phyloP scores from a whole-genome alignment of 352 stramenopile species.

The Blastocystis sp. region DNA sequence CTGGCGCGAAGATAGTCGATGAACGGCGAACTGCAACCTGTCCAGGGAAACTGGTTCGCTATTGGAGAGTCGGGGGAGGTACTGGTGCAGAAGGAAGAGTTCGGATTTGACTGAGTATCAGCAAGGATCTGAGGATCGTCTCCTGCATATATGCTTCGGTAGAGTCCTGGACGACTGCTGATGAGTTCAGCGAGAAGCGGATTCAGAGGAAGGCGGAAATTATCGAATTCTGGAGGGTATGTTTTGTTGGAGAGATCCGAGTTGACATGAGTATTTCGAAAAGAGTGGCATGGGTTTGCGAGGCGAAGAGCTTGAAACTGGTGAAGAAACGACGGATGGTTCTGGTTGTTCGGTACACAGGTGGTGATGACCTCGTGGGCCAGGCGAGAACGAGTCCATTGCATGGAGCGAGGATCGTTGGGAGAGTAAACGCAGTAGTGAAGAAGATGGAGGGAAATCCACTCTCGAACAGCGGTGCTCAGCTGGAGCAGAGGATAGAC shows the following conservation, averaged over 20 bases:
- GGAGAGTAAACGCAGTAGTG: constrained; percentile 51
- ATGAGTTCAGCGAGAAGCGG: constrained; percentile 16
- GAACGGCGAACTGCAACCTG: not conserved
- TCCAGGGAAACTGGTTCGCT: not conserved
- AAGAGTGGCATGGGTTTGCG: not conserved
- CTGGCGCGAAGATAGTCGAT: not conserved
- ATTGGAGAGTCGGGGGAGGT: not conserved
- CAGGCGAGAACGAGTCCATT: not conserved
- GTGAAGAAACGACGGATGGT: not conserved
- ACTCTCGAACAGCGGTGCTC: constrained; percentile 12
- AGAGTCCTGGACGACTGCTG: not conserved
- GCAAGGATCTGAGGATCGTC: not conserved
- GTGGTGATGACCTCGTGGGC: not conserved
- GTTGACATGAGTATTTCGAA: not conserved
- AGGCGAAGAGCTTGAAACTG: not conserved
- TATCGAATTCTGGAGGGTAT: not conserved
- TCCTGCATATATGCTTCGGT: constrained; percentile 43
- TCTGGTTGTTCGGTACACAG: not conserved
- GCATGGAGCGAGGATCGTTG: not conserved
- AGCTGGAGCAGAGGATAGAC: constrained; percentile 31
- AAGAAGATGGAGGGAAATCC: not conserved
- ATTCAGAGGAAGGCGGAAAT: constrained; percentile 10
- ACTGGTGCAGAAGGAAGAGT: not conserved
- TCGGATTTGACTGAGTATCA: not conserved
- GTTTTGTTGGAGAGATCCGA: not conserved